Base-by-base conservation (phyloP, 345 rosid species). In the Brassica carinata region DNA sequence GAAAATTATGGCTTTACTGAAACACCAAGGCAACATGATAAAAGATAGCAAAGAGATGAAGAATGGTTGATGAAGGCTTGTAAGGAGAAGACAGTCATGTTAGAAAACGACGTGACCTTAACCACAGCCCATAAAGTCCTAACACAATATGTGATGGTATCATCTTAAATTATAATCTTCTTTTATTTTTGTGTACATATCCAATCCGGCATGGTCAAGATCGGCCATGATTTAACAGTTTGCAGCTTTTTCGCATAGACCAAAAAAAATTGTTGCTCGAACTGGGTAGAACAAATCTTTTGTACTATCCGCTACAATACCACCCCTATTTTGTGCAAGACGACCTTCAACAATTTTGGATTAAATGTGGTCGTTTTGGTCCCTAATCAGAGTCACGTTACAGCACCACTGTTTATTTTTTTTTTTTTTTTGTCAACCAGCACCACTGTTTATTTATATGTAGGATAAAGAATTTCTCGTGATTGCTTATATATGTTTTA, bases 81-180 rank as follows among this genome's bases (percentile, higher is more conserved):
- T 69, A 75, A 80, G 79, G 76, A 80, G 77, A 76, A 76, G 80
- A 81, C 84, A 81, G 84, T 76, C 84, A 72, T 81, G 80, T 71
- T 71, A 76, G 84, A 81, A 71, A 81, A 81, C 84, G 81, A 81
- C 84, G 69, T 81, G 80, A 81, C 84, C 77, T 76, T 76, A 77
- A 78, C 61, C 73, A 77, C 81, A 69, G 34, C 73, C 71, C 74
- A 78, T 82, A 77, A 82, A 82, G 85, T 82, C 82, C 67, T 59
- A 77, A 70, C 38, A 33, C 36, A 17, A 79, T 75, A 26, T 40
- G 64, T 64, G 69, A 75, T 59, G 73, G 80, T 76, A 76, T 77
- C 76, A 70, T 58, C 68, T 64, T 30, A 30, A 30, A 65, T 65
- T 62, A 73, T 80, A 57, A 63, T 69, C 55, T 7, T 62, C 58